These are phyloP conservation scores for Phalaenopsis aphrodite DNA, from an alignment of 106 monocot genomes.

Conservation along the genomic window DNA sequence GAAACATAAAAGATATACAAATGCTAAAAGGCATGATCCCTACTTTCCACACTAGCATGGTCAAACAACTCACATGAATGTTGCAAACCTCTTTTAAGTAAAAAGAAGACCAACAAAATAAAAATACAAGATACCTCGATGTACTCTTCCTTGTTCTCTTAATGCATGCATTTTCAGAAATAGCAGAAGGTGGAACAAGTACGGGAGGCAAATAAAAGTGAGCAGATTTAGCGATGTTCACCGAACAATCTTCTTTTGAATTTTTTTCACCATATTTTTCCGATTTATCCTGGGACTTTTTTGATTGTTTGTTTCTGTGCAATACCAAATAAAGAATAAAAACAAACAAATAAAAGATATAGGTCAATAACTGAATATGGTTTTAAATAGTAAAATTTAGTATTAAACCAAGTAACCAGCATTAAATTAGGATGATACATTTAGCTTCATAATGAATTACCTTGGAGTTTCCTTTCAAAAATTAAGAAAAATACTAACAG, in stretches of 20 bases:
- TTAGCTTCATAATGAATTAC: no score
- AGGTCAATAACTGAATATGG: not conserved
- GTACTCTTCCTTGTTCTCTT: constrained; percentile 13
- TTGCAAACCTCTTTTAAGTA: not conserved
- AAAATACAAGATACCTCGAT: constrained; percentile 10
- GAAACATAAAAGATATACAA: no score
- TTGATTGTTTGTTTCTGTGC: not conserved
- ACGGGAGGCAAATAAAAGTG: not conserved
- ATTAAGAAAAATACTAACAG: no score
- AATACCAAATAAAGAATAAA: not conserved
- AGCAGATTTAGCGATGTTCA: not conserved
- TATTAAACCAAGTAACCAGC: not conserved
- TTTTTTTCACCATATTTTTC: not conserved
- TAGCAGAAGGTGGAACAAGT: not conserved
- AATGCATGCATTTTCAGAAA: not conserved
- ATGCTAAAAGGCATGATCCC: no score
- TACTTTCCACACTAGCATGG: no score
- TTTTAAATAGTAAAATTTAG: not conserved
- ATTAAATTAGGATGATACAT: not conserved
- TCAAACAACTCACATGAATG: no score
- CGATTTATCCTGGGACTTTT: not conserved
- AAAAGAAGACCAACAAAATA: not conserved
- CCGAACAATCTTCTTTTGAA: not conserved
- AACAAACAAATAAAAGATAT: not conserved
- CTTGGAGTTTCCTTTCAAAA: no score